Base-by-base conservation (phyloP, 2,329 filamentous ascomycete species). In the Talaromyces sp. region DNA sequence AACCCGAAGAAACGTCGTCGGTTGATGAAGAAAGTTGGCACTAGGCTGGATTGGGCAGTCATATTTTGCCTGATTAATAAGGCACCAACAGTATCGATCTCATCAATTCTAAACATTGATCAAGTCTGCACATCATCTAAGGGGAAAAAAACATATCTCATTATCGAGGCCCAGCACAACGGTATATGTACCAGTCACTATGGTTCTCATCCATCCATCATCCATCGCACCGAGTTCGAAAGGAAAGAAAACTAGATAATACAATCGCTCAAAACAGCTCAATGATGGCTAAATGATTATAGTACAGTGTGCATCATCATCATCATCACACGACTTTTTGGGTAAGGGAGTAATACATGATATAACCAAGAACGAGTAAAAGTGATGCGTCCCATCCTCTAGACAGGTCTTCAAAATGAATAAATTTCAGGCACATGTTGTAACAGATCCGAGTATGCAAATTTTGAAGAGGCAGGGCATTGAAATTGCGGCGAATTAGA, bases 371-470 rank as follows among this genome's bases (percentile, higher is more conserved):
- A 6, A 54, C 37, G 50, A 21, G 8, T n/a, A 50, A 35, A 54
- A 35, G 4, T 3, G 9, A 54, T 37, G 50, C n/a, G 37, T 54
- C 31, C 28, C 31, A 54, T 14, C 28, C 28, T 28, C 28, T 28
- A 28, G 28, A 28, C 28, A 6, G 28, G 28, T 3, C 6, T 28
- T 28, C 28, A 18, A 33, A 33, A 52, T 33, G 48, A 21, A 5
- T 23, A 54, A 37, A 35, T 54, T 31, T 3, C 50, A 54, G 31
- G 28, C 18, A 37, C 50, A 54, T 54, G 8, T 52, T 33, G 48
- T 37, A 54, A 54, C 50, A 54, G 50, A 54, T 54, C 50, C 50
- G 50, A 35, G 2, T 37, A 54, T 54, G 50, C 50, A 54, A 54
- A 35, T 37, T 18, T 1, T n/a, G n/a, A n/a, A 9, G 25, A 28